phyloP scores from a whole-genome alignment of 805 yeast species.

The Starmerella ratchasimensis region DNA sequence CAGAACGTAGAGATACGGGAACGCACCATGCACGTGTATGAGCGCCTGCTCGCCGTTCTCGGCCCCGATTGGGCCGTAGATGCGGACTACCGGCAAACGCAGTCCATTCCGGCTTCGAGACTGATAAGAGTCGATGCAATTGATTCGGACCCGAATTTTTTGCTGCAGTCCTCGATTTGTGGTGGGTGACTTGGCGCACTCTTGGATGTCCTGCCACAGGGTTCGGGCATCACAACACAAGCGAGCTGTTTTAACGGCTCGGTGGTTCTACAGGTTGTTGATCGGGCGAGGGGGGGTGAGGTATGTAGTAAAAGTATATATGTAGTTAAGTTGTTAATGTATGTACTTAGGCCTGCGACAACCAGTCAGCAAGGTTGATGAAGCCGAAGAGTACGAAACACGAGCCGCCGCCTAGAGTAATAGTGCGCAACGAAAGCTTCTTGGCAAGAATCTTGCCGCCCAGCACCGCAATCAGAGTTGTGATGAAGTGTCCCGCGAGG shows the following conservation, averaged over 20 bases:
- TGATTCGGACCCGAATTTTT: slow-evolving; percentile 22
- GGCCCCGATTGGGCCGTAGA: slow-evolving; percentile 56
- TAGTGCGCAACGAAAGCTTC: slow-evolving; percentile 78
- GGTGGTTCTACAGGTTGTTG: too few relatives aligned
- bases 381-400: slow-evolving; percentile 77
- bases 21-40: slow-evolving; percentile 71
- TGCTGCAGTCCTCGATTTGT: too few relatives aligned
- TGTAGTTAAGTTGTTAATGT: too few relatives aligned
- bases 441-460: slow-evolving; percentile 89
- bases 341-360: slow-evolving; percentile 1
- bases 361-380: slow-evolving; percentile 52
- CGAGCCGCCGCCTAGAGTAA: slow-evolving; percentile 78
- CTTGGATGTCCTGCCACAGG: too few relatives aligned
- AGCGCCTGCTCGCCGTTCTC: slow-evolving; percentile 38
- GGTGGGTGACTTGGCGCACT: too few relatives aligned
- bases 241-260: too few relatives aligned
- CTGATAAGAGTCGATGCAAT: slow-evolving; percentile 25
- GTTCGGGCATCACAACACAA: too few relatives aligned
- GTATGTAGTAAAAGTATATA: too few relatives aligned
- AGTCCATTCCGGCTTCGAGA: slow-evolving; percentile 4
- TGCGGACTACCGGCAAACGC: slow-evolving; percentile 56
- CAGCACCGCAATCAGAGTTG: slow-evolving; percentile 80
- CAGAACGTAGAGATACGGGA: slow-evolving; percentile 62
- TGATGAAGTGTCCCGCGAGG: slow-evolving; percentile 71
- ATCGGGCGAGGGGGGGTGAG: too few relatives aligned